phyloP scores from a whole-genome alignment of 2,329 filamentous ascomycete species.

The Calycina herbarum region DNA sequence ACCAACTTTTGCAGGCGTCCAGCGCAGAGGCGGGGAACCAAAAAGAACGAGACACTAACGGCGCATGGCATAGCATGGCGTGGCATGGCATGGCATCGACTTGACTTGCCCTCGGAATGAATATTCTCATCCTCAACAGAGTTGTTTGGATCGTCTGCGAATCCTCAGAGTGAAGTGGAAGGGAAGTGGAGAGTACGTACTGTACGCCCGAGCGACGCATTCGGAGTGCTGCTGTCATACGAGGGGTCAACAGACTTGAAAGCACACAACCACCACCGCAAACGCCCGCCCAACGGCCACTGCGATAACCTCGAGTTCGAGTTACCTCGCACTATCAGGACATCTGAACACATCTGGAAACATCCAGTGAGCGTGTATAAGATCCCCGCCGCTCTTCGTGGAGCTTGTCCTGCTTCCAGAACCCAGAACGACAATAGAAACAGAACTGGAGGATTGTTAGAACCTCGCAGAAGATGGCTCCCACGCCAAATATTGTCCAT shows the following conservation, averaged over 20 bases:
- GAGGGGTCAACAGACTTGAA: not conserved
- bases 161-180: not conserved
- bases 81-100: not conserved
- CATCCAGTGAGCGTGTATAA: not conserved
- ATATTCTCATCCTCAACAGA: not conserved
- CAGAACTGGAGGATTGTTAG: not conserved
- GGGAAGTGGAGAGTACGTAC: not conserved
- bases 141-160: not conserved
- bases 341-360: not conserved
- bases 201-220: not conserved
- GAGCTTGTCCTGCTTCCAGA: not conserved
- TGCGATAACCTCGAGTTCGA: too few relatives aligned
- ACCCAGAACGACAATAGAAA: not conserved
- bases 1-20: not conserved
- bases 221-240: not conserved
- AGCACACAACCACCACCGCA: not conserved
- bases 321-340: too few relatives aligned
- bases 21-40: not conserved
- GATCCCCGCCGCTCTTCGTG: not conserved
- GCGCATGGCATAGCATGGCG: not conserved
- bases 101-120: not conserved
- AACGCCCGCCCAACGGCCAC: not conserved
- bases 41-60: not conserved
- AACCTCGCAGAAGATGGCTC: conserved; percentile 26
- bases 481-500: conserved; percentile 50